Percentiles rank a stretch among this genome's conserved stretches.
phyloP scores from a whole-genome alignment of 805 yeast species.

The Nakazawaea siamensis region DNA sequence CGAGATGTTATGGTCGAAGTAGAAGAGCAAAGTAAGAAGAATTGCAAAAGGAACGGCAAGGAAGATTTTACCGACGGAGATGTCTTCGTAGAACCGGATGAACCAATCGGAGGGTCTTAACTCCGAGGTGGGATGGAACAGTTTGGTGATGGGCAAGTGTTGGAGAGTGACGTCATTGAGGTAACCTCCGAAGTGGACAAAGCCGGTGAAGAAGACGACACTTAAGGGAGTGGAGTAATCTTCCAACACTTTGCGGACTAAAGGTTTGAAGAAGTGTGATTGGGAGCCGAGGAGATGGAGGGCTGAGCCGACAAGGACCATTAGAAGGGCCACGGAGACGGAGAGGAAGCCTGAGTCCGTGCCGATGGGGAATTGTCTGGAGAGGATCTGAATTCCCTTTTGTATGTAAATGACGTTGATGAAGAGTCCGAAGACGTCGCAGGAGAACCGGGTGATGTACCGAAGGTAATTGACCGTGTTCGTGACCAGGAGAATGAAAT shows the following conservation, averaged over 20 bases:
- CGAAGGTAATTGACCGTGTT: constrained; percentile 63
- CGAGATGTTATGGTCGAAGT: constrained; percentile 93
- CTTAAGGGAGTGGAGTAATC: constrained; percentile 83
- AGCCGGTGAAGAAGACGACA: constrained; percentile 88
- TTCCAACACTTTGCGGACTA: constrained; percentile 58
- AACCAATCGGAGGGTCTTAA: constrained; percentile 62
- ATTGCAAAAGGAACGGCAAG: constrained; percentile 91
- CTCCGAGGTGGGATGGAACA: constrained; percentile 66
- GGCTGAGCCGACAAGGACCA: constrained; percentile 70
- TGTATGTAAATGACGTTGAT: constrained; percentile 82
- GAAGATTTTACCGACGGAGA: constrained; percentile 69
- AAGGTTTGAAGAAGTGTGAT: constrained; percentile 53
- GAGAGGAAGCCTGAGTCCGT: constrained; percentile 60
- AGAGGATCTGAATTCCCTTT: constrained; percentile 80
- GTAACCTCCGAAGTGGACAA: constrained; percentile 84
- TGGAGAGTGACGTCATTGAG: constrained; percentile 49
- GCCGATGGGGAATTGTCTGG: constrained; percentile 51
- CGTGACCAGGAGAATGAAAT: constrained; percentile 58
- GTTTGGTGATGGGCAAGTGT: constrained; percentile 56
- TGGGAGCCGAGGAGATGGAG: constrained; percentile 48
- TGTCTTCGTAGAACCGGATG: constrained; percentile 62
- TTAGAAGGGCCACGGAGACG: constrained; percentile 63
- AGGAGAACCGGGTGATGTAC: constrained; percentile 72
- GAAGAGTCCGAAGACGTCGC: constrained; percentile 90
- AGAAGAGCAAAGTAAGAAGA: constrained; percentile 74